These are phyloP conservation scores for Candida neerlandica DNA, from an alignment of 1,139 yeast species.

Conservation along the genomic window DNA sequence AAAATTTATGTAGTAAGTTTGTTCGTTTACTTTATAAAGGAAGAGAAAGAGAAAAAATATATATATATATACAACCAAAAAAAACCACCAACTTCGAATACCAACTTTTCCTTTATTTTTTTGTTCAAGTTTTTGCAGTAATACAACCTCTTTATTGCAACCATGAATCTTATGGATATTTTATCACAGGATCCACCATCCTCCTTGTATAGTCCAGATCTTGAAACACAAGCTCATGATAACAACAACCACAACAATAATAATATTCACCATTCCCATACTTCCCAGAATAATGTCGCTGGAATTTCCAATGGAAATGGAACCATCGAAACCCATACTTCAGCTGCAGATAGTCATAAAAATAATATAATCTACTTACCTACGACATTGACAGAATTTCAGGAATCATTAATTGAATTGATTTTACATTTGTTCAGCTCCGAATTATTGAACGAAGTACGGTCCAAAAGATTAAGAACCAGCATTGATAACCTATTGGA, in stretches of 20 bases:
- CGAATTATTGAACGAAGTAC: slow-evolving; percentile 38
- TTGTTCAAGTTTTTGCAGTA: no score
- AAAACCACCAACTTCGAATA: neutral
- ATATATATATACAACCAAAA: neutral
- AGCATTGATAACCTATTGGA: slow-evolving; percentile 40
- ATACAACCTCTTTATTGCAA: neutral
- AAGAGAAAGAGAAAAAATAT: neutral
- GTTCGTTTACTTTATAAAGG: neutral
- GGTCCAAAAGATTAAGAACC: slow-evolving; percentile 28
- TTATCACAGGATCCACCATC: slow-evolving; percentile 26
- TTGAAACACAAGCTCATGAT: neutral
- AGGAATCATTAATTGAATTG: slow-evolving; percentile 56
- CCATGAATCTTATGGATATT: slow-evolving; percentile 45
- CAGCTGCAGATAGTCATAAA: slow-evolving; percentile 1
- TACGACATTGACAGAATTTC: slow-evolving; percentile 55
- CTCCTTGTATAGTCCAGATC: slow-evolving; percentile 13
- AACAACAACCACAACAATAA: neutral
- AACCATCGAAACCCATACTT: neutral
- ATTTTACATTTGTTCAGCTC: slow-evolving; percentile 53
- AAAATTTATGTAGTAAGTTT: neutral
- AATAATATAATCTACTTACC: slow-evolving; percentile 53
- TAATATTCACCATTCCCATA: neutral
- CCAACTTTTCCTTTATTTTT: no score
- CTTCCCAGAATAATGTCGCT: neutral
- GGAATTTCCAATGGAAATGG: neutral